Conservation (phyloP, 345 rosid species). For the Populus davidiana region DNA sequence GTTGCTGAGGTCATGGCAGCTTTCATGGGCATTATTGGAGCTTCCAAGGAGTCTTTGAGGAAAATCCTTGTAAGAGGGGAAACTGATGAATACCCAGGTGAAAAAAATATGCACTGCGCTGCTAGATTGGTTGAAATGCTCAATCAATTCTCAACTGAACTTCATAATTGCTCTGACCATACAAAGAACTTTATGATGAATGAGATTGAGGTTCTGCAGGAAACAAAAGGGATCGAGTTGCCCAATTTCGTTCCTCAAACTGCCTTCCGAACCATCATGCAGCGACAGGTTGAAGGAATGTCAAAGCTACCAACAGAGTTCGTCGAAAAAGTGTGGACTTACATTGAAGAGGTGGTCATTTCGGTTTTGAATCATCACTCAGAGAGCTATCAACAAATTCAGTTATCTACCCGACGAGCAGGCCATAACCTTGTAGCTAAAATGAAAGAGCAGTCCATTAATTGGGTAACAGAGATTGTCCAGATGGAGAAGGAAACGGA, state of each 20-base stretch:
- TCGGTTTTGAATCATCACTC: slow-evolving; percentile 22
- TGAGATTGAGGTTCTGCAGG: slow-evolving; percentile 34
- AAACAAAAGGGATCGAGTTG: slow-evolving; percentile 29
- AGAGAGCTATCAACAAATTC: slow-evolving; percentile 23
- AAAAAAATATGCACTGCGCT: slow-evolving; percentile 28
- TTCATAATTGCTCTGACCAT: neutral
- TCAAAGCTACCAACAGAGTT: slow-evolving; percentile 12
- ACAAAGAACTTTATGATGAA: slow-evolving; percentile 14
- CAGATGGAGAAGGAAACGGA: slow-evolving; percentile 39
- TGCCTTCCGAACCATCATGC: slow-evolving; percentile 24
- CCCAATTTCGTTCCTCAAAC: slow-evolving; percentile 33
- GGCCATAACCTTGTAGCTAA: slow-evolving; percentile 19
- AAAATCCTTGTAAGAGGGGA: slow-evolving; percentile 44
- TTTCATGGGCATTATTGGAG: slow-evolving; percentile 40
- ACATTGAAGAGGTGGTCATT: slow-evolving; percentile 21
- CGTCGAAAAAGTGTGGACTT: slow-evolving; percentile 23
- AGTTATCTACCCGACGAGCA: slow-evolving; percentile 20
- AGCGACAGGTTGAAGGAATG: slow-evolving; percentile 21
- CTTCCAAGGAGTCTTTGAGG: slow-evolving; percentile 40
- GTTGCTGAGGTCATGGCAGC: slow-evolving; percentile 35
- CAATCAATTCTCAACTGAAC: neutral
- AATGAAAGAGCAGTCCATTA: slow-evolving; percentile 29
- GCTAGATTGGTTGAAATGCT: slow-evolving; percentile 35
- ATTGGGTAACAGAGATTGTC: slow-evolving; percentile 28
- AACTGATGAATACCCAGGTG: slow-evolving; percentile 36